These are phyloP conservation scores for Leccinum aurantiacum DNA, from an alignment of 768 basidiomycete species.

Conservation along the genomic window DNA sequence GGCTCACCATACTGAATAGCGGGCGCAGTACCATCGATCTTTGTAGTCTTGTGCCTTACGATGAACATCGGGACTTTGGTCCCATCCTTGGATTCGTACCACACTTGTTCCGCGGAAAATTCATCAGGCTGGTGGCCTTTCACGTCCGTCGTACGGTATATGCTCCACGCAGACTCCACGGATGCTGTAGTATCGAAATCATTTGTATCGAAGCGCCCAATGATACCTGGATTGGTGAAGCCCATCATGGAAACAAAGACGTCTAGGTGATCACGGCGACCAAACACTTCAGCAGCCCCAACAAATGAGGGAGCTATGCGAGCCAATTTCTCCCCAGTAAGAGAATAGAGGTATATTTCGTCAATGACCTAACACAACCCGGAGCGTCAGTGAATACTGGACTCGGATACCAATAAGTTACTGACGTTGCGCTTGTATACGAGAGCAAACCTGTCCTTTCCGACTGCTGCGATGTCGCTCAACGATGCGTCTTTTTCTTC, in stretches of 20 bases:
- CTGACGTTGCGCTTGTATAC: conserved; percentile 74
- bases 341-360: conserved; percentile 70
- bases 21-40: conserved; percentile 72
- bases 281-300: conserved; percentile 56
- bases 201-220: conserved; percentile 61
- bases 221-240: conserved; percentile 71
- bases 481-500: conserved; percentile 66
- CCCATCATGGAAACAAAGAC: conserved; percentile 65
- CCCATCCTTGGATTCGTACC: conserved; percentile 78
- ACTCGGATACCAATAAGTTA: conserved; percentile 4
- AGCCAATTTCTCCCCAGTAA: conserved; percentile 49
- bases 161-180: conserved; percentile 54
- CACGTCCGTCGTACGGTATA: conserved; percentile 57
- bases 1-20: conserved; percentile 71
- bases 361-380: conserved; percentile 60
- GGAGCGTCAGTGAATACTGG: conserved; percentile 5
- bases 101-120: conserved; percentile 73
- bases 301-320: conserved; percentile 68
- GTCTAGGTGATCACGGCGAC: conserved; percentile 52
- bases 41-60: conserved; percentile 69
- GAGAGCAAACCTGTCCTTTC: conserved; percentile 56
- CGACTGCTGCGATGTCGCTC: conserved; percentile 47
- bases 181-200: conserved; percentile 22
- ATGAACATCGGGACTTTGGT: conserved; percentile 85
- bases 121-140: conserved; percentile 64